Conservation (phyloP, 2,329 filamentous ascomycete genomes). For the Trichoderma sp. region DNA sequence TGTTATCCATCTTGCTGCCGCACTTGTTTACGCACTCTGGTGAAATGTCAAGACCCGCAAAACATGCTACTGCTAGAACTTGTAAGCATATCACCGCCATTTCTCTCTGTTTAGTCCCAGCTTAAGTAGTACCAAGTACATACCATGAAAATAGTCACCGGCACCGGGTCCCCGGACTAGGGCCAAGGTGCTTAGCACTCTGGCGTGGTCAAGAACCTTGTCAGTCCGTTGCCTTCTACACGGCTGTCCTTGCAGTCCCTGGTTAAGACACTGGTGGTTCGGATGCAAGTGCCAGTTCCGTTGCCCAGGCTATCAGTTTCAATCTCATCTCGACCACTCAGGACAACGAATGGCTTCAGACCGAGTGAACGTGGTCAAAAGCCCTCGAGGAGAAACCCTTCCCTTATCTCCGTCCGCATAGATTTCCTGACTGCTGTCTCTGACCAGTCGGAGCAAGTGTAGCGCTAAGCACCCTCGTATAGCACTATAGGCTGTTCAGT, state of each 20-base stretch:
- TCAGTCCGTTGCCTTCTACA: neutral
- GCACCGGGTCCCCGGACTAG: constrained; percentile 17
- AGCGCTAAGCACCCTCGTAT: constrained; percentile 8
- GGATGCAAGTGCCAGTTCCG: neutral
- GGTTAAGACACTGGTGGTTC: neutral
- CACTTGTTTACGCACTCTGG: neutral
- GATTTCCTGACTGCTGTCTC: neutral
- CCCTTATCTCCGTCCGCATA: neutral
- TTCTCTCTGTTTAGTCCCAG: neutral
- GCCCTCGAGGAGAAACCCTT: neutral
- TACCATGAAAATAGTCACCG: constrained; percentile 9
- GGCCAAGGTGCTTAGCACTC: constrained; percentile 5
- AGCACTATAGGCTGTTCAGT: constrained; percentile 1
- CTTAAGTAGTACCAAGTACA: neutral
- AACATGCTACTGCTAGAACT: neutral
- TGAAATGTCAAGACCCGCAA: neutral
- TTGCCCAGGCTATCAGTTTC: neutral
- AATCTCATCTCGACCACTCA: neutral
- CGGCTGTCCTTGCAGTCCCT: neutral
- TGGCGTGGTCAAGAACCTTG: constrained; percentile 1
- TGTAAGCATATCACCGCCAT: constrained; percentile 15
- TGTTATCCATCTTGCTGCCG: neutral
- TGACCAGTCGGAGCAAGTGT: neutral
- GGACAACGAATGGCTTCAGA: neutral
- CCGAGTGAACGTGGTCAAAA: neutral